Evolutionary conservation across 306 rosid species (phyloP).

Genomic region (Castanea sativa): DNA sequence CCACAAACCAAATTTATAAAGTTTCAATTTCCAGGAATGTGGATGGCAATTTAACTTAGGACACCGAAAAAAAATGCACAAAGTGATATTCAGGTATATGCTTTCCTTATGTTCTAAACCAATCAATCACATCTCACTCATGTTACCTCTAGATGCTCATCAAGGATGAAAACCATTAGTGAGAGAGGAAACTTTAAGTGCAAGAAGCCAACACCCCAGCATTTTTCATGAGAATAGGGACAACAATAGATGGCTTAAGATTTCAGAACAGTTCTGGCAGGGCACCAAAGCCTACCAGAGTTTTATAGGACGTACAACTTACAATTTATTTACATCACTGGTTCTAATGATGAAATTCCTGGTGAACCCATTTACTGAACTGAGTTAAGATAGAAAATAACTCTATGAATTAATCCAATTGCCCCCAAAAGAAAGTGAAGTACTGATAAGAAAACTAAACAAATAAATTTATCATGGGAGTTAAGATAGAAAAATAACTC

Average conservation of each 20-base stretch:
- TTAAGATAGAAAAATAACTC: background rate
- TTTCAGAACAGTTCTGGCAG: background rate
- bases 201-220: background rate
- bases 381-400: background rate
- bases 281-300: background rate
- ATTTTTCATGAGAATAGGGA: background rate
- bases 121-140: too few species aligned
- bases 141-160: too few species aligned
- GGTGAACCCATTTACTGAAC: background rate
- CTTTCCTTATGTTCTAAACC: too few species aligned
- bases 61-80: too few species aligned
- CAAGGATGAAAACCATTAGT: background rate
- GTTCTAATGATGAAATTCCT: background rate
- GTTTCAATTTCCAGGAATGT: too few species aligned
- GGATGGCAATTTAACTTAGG: too few species aligned
- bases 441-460: background rate
- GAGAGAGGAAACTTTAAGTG: background rate
- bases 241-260: background rate
- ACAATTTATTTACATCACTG: background rate
- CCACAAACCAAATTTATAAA: too few species aligned
- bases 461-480: conserved; percentile 62
- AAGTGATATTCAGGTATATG: too few species aligned
- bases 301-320: background rate
- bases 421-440: background rate
- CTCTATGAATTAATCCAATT: background rate